A percentile compares a stretch with the other conserved stretches of the same genome.
Conservation (phyloP, 352 stramenopile genomes). For the Phytophthora boehmeriae region DNA sequence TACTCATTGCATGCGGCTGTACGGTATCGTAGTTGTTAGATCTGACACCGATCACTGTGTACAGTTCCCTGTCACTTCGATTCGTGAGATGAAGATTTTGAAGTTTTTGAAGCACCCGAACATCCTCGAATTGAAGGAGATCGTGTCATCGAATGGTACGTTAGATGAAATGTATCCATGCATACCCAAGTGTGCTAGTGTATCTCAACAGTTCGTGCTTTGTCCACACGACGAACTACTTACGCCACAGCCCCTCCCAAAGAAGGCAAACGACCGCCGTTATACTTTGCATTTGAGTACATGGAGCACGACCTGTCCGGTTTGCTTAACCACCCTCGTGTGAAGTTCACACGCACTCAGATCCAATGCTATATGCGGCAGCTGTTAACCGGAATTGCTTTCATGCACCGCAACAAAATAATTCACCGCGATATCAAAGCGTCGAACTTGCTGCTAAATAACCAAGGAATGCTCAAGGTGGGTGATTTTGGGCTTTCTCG, state of each 20-base stretch:
- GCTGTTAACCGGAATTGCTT: conserved; percentile 77
- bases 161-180: not conserved
- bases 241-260: conserved; percentile 60
- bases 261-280: conserved; percentile 81
- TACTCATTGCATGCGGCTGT: not conserved
- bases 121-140: conserved; percentile 95
- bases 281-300: conserved; percentile 90
- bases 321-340: conserved; percentile 79
- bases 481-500: conserved; percentile 83
- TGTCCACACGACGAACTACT: conserved; percentile 7
- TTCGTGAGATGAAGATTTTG: conserved; percentile 98
- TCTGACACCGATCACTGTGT: not conserved
- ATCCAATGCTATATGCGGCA: conserved; percentile 91
- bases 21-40: not conserved
- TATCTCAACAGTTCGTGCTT: conserved; percentile 16
- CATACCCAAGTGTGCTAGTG: conserved; percentile 1
- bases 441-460: conserved; percentile 86
- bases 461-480: conserved; percentile 85
- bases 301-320: conserved; percentile 88
- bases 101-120: conserved; percentile 95
- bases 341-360: conserved; percentile 86
- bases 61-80: conserved; percentile 94
- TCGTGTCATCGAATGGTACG: conserved; percentile 88
- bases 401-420: conserved; percentile 91
- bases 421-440: conserved; percentile 89